Percentiles rank a stretch among this genome's conserved stretches.
Evolutionary conservation across 768 basidiomycete genomes (phyloP).

Genomic region (Mrakia blollopis): DNA sequence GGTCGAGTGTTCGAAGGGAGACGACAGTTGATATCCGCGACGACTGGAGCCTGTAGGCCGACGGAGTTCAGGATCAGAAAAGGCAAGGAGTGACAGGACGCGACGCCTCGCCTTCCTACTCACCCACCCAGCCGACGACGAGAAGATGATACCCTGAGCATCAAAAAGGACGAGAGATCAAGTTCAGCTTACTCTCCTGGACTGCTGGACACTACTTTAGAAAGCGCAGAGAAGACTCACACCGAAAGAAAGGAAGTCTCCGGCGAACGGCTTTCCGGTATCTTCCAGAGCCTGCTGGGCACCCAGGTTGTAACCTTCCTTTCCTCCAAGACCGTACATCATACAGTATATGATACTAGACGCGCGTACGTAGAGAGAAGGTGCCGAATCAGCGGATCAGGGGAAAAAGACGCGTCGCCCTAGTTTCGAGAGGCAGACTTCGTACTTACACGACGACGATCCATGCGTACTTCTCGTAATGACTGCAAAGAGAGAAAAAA

Average conservation of each 20-base stretch:
- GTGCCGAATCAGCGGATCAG: too few species aligned
- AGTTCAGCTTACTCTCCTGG: too few species aligned
- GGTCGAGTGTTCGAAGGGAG: conserved; percentile 50
- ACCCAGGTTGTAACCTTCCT: conserved; percentile 50
- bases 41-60: conserved; percentile 44
- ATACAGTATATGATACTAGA: conserved; percentile 52
- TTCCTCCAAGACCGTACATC: conserved; percentile 53
- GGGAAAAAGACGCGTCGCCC: too few species aligned
- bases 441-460: conserved; percentile 40
- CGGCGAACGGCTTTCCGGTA: conserved; percentile 49
- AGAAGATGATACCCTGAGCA: conserved; percentile 48
- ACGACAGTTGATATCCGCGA: conserved; percentile 56
- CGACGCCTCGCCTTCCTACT: not conserved
- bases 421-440: too few species aligned
- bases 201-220: too few species aligned
- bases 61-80: conserved; percentile 27
- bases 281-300: conserved; percentile 50
- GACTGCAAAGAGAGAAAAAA: conserved; percentile 33
- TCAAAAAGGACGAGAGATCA: too few species aligned
- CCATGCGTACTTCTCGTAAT: conserved; percentile 70
- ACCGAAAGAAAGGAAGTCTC: conserved; percentile 54
- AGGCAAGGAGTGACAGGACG: not conserved
- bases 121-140: conserved; percentile 52
- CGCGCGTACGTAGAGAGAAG: too few species aligned
- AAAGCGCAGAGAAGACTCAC: too few species aligned